phyloP scores from a whole-genome alignment of 345 rosid species.

The Melaleuca alternifolia region DNA sequence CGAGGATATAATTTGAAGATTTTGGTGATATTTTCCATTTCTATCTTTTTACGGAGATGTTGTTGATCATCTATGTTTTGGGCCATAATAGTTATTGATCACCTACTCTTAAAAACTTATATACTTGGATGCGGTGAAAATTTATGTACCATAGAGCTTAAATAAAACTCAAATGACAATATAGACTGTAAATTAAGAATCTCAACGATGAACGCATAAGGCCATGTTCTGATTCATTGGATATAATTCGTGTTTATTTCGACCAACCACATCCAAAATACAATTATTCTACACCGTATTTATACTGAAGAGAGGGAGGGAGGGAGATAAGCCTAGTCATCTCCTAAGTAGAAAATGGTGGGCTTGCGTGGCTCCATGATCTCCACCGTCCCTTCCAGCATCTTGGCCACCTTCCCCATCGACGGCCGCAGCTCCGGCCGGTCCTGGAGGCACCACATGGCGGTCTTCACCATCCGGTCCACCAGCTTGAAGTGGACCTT shows the following conservation, averaged over 20 bases:
- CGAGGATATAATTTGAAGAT: no score
- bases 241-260: no score
- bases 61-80: no score
- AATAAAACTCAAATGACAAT: neutral
- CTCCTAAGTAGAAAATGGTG: conserved; percentile 49
- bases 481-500: conserved; percentile 42
- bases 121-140: no score
- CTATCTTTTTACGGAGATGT: no score
- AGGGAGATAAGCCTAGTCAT: conserved; percentile 8
- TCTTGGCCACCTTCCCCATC: conserved; percentile 72
- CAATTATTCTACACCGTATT: neutral
- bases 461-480: conserved; percentile 64
- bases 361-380: conserved; percentile 60
- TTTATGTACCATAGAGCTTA: no score
- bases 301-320: neutral
- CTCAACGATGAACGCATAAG: neutral
- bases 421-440: conserved; percentile 49
- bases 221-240: neutral
- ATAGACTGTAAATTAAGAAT: neutral
- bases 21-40: no score
- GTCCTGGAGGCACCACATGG: conserved; percentile 73
- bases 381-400: conserved; percentile 68
- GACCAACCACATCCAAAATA: no score
- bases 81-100: no score
- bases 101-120: neutral